Base-by-base conservation (phyloP, 2,329 filamentous ascomycete species). In the Cladobotryum mycophilum region DNA sequence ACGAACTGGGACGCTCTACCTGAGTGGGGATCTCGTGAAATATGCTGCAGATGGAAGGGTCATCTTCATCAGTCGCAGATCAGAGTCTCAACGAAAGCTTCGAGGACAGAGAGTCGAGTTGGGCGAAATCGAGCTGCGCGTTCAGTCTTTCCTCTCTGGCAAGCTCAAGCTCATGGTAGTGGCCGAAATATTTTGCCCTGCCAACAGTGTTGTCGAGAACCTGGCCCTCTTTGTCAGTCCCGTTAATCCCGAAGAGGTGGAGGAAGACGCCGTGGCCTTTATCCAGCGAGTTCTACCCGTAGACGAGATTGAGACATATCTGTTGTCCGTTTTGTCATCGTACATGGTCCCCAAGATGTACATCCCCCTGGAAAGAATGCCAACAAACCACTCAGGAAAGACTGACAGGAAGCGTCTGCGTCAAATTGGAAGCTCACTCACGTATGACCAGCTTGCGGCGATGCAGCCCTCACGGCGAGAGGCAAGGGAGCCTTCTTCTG, bases 101-200 rank as follows among this genome's bases (percentile, higher is more conserved):
- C 25, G 37, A 34, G 81, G 81, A 38, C 79, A 72, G 50, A 61
- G 76, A 49, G 66, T 77, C 50, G 80, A 75, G 60, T 65, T 75
- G 1, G 47, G 46, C 2, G 55, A 56, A 8, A 46, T 56, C 9
- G 55, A 56, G 42, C 46, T 51, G 20, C 34, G 20, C n/a, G 35
- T 51, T 7, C 14, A 46, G 18, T 9, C 22, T 2, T 41, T 50
- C 25, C 13, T 51, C 5, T 11, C 7, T n/a, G 15, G 15, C 13
- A 34, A 35, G 35, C 42, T 35, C 5, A 40, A 47, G 6, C 41
- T 50, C 13, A 22, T 33, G 18, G 45, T 53, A 2, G 45, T 53
- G 1, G 51, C 52, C n/a, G 51, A 53, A 37, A 50, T 53, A 11
- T 34, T 51, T n/a, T 43, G 33, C 14, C 33, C 25, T 6, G 47